Conservation (phyloP, 2,329 filamentous ascomycete species). For the Fusarium goolgardi region DNA sequence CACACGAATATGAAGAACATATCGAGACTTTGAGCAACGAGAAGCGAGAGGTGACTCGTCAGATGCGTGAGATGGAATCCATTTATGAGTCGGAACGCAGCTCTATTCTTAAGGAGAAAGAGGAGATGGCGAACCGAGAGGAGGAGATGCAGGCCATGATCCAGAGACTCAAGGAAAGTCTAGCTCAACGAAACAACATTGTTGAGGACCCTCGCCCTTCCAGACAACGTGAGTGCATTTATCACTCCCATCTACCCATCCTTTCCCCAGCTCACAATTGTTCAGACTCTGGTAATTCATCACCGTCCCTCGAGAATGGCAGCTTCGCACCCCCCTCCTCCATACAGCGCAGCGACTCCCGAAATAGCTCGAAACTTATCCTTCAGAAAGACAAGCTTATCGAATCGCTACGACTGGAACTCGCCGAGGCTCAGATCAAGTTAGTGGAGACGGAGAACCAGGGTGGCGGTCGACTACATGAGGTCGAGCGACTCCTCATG, state of each 20-base stretch:
- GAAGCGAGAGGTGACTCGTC: slow-evolving; percentile 83
- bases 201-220: slow-evolving; percentile 69
- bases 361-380: slow-evolving; percentile 88
- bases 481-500: slow-evolving; percentile 90
- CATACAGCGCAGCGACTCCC: slow-evolving; percentile 86
- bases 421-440: slow-evolving; percentile 96
- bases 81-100: slow-evolving; percentile 93
- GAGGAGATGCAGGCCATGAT: slow-evolving; percentile 93
- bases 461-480: slow-evolving; percentile 85
- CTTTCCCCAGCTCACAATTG: slow-evolving; percentile 38
- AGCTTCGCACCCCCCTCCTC: slow-evolving; percentile 90
- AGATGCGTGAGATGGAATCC: slow-evolving; percentile 90
- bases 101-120: slow-evolving; percentile 89
- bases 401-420: slow-evolving; percentile 88
- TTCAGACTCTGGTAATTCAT: slow-evolving; percentile 61
- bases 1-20: slow-evolving; percentile 87
- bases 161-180: slow-evolving; percentile 88
- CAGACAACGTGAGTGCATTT: slow-evolving; percentile 64
- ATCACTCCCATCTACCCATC: neutral
- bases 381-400: slow-evolving; percentile 97
- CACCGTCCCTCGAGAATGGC: slow-evolving; percentile 76
- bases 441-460: slow-evolving; percentile 93
- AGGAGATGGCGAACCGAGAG: slow-evolving; percentile 84
- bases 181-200: slow-evolving; percentile 76
- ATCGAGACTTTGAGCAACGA: slow-evolving; percentile 85